phyloP scores from a whole-genome alignment of 495 filamentous ascomycete species.

The Aspergillus bertholletiae region DNA sequence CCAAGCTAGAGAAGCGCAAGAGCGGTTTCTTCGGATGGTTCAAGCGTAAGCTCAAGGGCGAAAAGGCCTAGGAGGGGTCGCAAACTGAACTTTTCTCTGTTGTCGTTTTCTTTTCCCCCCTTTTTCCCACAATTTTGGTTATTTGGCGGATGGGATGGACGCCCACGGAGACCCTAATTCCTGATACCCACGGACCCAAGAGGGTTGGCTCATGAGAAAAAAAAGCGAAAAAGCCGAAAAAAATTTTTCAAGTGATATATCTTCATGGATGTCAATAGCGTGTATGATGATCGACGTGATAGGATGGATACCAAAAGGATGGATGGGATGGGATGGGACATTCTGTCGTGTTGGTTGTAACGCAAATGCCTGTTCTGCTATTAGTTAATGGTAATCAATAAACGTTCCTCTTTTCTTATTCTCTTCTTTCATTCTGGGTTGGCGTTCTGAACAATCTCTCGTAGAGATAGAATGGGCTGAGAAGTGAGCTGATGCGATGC shows the following conservation, averaged over 20 bases:
- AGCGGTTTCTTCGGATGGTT: slow-evolving; percentile 22
- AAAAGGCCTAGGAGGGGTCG: slow-evolving; percentile 2
- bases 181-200: slow-evolving; percentile 18
- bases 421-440: no score
- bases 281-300: slow-evolving; percentile 8
- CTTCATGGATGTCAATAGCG: slow-evolving; percentile 9
- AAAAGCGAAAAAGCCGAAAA: not conserved
- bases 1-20: slow-evolving; percentile 23
- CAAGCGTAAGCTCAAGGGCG: slow-evolving; percentile 30
- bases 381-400: not conserved
- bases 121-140: slow-evolving; percentile 2
- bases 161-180: slow-evolving; percentile 14
- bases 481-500: no score
- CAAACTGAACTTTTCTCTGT: not conserved
- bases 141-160: slow-evolving; percentile 4
- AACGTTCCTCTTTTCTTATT: not conserved
- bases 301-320: slow-evolving; percentile 4
- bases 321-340: not conserved
- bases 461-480: no score
- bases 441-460: no score
- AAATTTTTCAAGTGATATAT: slow-evolving; percentile 1
- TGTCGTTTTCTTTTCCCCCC: slow-evolving; percentile 5
- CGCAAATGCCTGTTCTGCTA: not conserved
- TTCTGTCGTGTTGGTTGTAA: slow-evolving; percentile 7
- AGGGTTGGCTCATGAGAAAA: slow-evolving; percentile 7